These are phyloP conservation scores for Podila horticola DNA, from an alignment of 192 early-diverging fungal genomes.

Conservation along the genomic window DNA sequence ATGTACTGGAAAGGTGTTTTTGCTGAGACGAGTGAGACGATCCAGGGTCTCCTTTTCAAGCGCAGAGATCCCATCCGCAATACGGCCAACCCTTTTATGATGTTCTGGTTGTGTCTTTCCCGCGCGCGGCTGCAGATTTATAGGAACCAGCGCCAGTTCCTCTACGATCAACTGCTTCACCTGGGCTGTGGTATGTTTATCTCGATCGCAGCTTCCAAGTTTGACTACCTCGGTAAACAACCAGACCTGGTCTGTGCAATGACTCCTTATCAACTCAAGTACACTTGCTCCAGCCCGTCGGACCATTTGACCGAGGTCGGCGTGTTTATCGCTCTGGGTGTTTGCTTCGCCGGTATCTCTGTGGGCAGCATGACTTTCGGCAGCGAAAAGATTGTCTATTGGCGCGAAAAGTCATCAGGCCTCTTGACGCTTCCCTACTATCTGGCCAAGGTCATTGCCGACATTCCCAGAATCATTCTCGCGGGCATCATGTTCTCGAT, in stretches of 20 bases:
- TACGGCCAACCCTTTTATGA: slow-evolving; percentile 55
- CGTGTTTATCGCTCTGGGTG: slow-evolving; percentile 66
- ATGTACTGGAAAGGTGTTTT: slow-evolving; percentile 42
- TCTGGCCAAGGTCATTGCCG: slow-evolving; percentile 67
- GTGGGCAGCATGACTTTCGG: slow-evolving; percentile 70
- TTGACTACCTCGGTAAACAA: slow-evolving; percentile 61
- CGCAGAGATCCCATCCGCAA: slow-evolving; percentile 51
- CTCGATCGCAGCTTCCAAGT: slow-evolving; percentile 56
- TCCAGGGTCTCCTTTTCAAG: slow-evolving; percentile 25
- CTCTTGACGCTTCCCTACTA: slow-evolving; percentile 71
- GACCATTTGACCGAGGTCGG: slow-evolving; percentile 58
- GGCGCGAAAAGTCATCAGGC: slow-evolving; percentile 68
- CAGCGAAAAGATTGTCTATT: slow-evolving; percentile 71
- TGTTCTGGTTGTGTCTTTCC: slow-evolving; percentile 59
- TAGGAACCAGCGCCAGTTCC: slow-evolving; percentile 51
- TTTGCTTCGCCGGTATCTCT: slow-evolving; percentile 68
- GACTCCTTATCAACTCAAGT: slow-evolving; percentile 53
- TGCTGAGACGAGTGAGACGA: slow-evolving; percentile 38
- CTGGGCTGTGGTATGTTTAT: slow-evolving; percentile 65
- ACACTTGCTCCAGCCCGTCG: slow-evolving; percentile 17
- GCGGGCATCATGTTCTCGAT: slow-evolving; percentile 66
- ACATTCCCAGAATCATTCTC: slow-evolving; percentile 70
- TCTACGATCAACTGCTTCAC: slow-evolving; percentile 66
- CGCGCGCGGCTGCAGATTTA: slow-evolving; percentile 62
- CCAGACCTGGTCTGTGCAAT: slow-evolving; percentile 57